A percentile compares a stretch with the other conserved stretches of the same genome.
These are phyloP conservation scores for Pleoardoris graminearum DNA, from an alignment of 2,329 filamentous ascomycete genomes.

Conservation along the genomic window DNA sequence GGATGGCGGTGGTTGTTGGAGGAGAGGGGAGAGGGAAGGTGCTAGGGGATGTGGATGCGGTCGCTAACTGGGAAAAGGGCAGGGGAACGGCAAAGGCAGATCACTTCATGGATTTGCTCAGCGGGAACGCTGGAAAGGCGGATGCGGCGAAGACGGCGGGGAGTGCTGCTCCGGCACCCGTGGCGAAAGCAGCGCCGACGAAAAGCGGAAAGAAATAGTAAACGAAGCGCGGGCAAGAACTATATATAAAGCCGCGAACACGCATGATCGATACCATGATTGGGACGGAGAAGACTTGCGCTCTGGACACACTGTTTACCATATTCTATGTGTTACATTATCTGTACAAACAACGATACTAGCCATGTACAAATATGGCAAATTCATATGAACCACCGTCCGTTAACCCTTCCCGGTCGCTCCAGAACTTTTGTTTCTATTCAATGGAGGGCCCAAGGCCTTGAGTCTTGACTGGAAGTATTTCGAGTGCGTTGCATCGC, in stretches of 20 bases:
- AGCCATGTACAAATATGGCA: not conserved
- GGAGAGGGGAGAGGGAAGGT: not conserved
- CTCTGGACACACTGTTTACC: not conserved
- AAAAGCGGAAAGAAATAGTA: conserved; percentile 11
- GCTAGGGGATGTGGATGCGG: not conserved
- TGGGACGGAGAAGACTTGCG: not conserved
- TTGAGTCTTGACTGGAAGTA: conserved; percentile 25
- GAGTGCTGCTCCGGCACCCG: conserved; percentile 1
- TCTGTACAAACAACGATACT: conserved; percentile 2
- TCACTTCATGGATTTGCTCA: conserved; percentile 31
- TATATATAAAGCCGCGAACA: too few species aligned
- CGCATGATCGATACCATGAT: not conserved
- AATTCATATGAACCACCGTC: too few species aligned
- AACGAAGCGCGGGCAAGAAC: too few species aligned
- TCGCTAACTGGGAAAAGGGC: conserved; percentile 11
- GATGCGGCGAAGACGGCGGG: not conserved
- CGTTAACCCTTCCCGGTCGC: not conserved
- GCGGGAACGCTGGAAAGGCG: conserved; percentile 12
- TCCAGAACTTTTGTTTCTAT: too few species aligned
- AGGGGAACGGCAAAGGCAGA: conserved; percentile 15
- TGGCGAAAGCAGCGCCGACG: conserved; percentile 5
- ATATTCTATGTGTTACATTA: conserved; percentile 3
- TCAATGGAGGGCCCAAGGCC: too few species aligned
- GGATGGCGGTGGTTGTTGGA: too few species aligned
- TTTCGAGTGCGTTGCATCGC: conserved; percentile 25